Evolutionary conservation across 2,329 filamentous ascomycete genomes (phyloP), one percentile per base, ranked within the genome.

Genomic region (Didymellaceae sp.): DNA sequence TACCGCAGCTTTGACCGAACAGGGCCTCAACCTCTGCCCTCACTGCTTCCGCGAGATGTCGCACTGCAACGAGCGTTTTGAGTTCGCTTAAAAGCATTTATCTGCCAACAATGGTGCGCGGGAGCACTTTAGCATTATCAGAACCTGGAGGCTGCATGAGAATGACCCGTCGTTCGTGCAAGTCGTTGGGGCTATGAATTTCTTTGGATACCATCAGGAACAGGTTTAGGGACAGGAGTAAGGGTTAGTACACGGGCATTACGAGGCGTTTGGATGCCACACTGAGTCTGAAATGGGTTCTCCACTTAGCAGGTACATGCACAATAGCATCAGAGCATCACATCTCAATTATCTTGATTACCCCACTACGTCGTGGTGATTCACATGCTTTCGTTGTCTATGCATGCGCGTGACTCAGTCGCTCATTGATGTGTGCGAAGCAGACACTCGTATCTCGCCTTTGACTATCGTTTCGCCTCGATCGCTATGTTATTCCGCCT

Each of bases 11-110:
- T 42, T 65, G 44, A 59, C 52, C 10, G 57, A 48, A 2, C 62
- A 65, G 37, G 62, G 62, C 7, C 50, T 65, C 11, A 57, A 63
- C 35, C 61, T 65, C 1, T 65, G 62, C 52, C 62, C 62, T 34
- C 62, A 65, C 42, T 65, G 62, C 59, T 65, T 59, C 47, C 61
- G 62, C 9, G 62, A 65, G 45, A 57, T 62, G 56, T 57, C 54
- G 35, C 62, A 65, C 33, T 65, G 62, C 56, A 59, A 59, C 16
- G 62, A 65, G 48, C 46, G 62, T 3, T 65, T 63, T 45, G 61
- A 61, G 10, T 62, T 65, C 14, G 62, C 58, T 42, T 65, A 50
- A 30, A 20, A 20, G 38, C 38, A 13, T 16, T 4, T 31, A n/a
- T 7, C 26, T 28, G 26, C 8, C 1, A 21, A 18, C 21, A 25